Conservation (phyloP, 2,329 filamentous ascomycete genomes). For the Neopestalotiopsis sp. region DNA sequence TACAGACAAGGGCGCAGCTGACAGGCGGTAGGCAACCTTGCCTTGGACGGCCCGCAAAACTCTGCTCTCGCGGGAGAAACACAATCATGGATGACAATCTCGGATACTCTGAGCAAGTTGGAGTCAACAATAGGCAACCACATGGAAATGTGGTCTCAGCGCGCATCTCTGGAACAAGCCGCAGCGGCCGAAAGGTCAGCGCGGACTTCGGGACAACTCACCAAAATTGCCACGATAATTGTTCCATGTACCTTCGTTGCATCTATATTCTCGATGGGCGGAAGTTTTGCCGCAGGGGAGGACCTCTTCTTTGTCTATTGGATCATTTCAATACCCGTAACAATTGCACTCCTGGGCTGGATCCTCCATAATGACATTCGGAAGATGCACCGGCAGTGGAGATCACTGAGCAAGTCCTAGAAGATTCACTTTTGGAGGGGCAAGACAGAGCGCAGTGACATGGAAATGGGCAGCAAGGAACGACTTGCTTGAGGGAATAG, state of each 20-base stretch:
- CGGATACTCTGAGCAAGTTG: background rate
- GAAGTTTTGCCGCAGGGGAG: background rate
- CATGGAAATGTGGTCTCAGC: background rate
- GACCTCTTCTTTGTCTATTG: background rate
- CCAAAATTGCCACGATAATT: background rate
- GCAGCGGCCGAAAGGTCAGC: background rate
- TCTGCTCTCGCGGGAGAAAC: background rate
- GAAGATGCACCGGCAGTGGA: background rate
- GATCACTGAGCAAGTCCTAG: too few relatives aligned
- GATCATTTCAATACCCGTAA: background rate
- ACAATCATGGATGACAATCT: background rate
- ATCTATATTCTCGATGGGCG: background rate
- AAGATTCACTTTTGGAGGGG: too few relatives aligned
- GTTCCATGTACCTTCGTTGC: background rate
- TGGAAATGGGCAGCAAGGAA: too few relatives aligned
- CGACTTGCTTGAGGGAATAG: too few relatives aligned
- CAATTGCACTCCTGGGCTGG: background rate
- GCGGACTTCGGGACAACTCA: background rate
- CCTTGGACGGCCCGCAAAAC: background rate
- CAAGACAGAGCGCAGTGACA: too few relatives aligned
- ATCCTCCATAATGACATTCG: background rate
- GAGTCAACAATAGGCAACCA: background rate
- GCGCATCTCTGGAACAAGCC: background rate
- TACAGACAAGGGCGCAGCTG: background rate
- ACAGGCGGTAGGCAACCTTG: background rate